A percentile compares a stretch with the other conserved stretches of the same genome.
Conservation (phyloP, 305 asterid species). For the Petunia hybrid region DNA sequence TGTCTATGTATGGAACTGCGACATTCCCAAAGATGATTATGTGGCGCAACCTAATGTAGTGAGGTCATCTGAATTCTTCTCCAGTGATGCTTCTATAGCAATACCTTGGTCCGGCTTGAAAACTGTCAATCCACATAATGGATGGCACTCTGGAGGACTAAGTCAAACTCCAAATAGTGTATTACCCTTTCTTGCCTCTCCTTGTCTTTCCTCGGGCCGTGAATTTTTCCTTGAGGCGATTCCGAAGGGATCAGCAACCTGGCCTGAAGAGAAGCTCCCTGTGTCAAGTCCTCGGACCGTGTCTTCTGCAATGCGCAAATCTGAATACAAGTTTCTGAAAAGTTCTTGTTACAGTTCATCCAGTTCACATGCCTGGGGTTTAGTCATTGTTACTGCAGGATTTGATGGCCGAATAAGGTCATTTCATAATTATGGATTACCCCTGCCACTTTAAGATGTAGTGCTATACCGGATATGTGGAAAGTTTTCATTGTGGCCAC, state of each 20-base stretch:
- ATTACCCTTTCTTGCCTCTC: conserved; percentile 61
- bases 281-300: conserved; percentile 43
- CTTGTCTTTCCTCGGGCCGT: conserved; percentile 62
- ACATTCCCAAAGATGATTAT: conserved; percentile 37
- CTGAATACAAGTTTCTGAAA: conserved; percentile 70
- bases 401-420: conserved; percentile 88
- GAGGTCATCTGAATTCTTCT: conserved; percentile 68
- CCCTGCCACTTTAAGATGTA: conserved; percentile 56
- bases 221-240: conserved; percentile 64
- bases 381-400: conserved; percentile 83
- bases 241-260: conserved; percentile 83
- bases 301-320: conserved; percentile 57
- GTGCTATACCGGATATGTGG: conserved; percentile 32
- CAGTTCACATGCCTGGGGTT: conserved; percentile 76
- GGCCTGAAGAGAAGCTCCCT: conserved; percentile 98
- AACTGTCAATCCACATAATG: conserved; percentile 31
- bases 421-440: conserved; percentile 88
- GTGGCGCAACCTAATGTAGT: conserved; percentile 51
- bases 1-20: conserved; percentile 64
- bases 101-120: conserved; percentile 82
- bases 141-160: conserved; percentile 37
- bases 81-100: conserved; percentile 77
- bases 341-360: conserved; percentile 70
- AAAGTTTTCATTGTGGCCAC: conserved; percentile 20
- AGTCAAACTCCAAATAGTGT: conserved; percentile 38